Evolutionary conservation across 1,139 yeast species (phyloP).

Genomic region (Blastobotrys capitulatus): DNA sequence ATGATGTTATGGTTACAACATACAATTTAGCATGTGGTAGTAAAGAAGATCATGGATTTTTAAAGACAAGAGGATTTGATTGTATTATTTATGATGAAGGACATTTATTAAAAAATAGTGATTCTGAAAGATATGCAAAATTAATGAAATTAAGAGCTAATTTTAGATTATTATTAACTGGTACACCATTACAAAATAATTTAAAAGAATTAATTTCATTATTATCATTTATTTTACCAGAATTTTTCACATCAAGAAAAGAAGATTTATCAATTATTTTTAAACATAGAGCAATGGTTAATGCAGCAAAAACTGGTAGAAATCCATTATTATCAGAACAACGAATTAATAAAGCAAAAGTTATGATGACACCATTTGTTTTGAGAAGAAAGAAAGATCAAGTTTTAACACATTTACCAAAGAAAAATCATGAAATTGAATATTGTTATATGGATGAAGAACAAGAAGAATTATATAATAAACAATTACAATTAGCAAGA

Average conservation of each 20-base stretch:
- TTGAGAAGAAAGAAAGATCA: slow-evolving; percentile 87
- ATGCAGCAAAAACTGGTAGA: slow-evolving; percentile 40
- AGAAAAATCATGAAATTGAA: slow-evolving; percentile 58
- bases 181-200: slow-evolving; percentile 95
- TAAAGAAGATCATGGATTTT: slow-evolving; percentile 72
- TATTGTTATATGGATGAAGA: slow-evolving; percentile 55
- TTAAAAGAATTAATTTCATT: slow-evolving; percentile 83
- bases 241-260: slow-evolving; percentile 69
- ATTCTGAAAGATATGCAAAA: slow-evolving; percentile 79
- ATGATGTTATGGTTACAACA: slow-evolving; percentile 90
- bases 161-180: slow-evolving; percentile 82
- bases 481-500: slow-evolving; percentile 48
- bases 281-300: slow-evolving; percentile 74
- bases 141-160: slow-evolving; percentile 76
- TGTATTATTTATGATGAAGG: slow-evolving; percentile 96
- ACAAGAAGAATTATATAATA: slow-evolving; percentile 59
- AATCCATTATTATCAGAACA: slow-evolving; percentile 85
- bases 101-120: slow-evolving; percentile 87
- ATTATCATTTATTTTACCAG: slow-evolving; percentile 84
- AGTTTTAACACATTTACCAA: slow-evolving; percentile 83
- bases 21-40: slow-evolving; percentile 88
- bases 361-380: slow-evolving; percentile 98
- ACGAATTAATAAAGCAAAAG: slow-evolving; percentile 87
- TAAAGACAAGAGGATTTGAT: slow-evolving; percentile 70
- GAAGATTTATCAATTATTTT: slow-evolving; percentile 79